A percentile compares a stretch with the other conserved stretches of the same genome.
Evolutionary conservation across 1,139 yeast species (phyloP).

Genomic region (Meyerozyma carpophila): DNA sequence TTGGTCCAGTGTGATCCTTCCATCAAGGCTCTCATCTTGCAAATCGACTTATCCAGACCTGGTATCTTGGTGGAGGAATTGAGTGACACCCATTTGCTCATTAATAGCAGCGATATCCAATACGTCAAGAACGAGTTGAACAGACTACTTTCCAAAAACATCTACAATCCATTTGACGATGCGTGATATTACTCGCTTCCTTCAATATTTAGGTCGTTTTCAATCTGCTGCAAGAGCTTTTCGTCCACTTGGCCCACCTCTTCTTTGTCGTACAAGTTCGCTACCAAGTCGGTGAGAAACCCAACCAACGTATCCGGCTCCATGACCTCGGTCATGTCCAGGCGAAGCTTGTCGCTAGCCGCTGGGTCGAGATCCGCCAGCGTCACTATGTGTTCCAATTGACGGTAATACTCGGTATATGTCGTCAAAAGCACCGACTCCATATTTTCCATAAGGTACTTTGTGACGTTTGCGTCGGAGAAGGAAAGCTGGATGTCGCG

Average conservation of each 20-base stretch:
- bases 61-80: conserved; percentile 74
- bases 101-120: conserved; percentile 70
- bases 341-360: conserved; percentile 7
- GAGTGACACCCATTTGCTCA: conserved; percentile 84
- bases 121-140: conserved; percentile 75
- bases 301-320: conserved; percentile 54
- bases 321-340: conserved; percentile 36
- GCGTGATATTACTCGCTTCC: conserved; percentile 28
- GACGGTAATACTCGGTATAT: conserved; percentile 40
- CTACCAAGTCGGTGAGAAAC: conserved; percentile 41
- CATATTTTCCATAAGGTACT: conserved; percentile 29
- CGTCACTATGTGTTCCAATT: conserved; percentile 10
- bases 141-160: conserved; percentile 68
- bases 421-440: conserved; percentile 49
- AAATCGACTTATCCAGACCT: conserved; percentile 65
- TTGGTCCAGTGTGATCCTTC: conserved; percentile 77
- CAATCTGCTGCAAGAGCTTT: not conserved
- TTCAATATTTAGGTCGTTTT: not conserved
- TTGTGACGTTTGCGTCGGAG: conserved; percentile 28
- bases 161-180: conserved; percentile 79
- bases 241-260: not conserved
- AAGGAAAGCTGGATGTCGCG: conserved; percentile 45
- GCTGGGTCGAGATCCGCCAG: not conserved
- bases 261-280: conserved; percentile 7
- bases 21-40: conserved; percentile 76